phyloP scores from a whole-genome alignment of 2,329 filamentous ascomycete genomes.

The Aspergillus sp. region DNA sequence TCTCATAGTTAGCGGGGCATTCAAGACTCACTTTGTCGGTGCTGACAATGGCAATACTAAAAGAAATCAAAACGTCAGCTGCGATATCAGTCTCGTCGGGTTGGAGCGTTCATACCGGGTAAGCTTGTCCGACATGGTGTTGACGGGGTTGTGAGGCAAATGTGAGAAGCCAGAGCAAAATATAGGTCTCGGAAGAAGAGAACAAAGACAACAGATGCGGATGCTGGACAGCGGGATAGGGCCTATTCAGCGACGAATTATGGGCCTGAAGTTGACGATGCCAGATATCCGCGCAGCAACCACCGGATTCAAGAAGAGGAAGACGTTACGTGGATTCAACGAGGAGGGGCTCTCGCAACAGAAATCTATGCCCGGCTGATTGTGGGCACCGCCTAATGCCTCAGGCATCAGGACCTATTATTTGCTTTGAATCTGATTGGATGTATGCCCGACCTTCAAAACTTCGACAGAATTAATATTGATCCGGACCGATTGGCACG shows the following conservation, averaged over 20 bases:
- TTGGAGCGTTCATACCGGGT: conserved; percentile 69
- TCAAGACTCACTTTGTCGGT: conserved; percentile 77
- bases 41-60: conserved; percentile 97
- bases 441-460: not conserved
- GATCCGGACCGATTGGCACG: conserved; percentile 9
- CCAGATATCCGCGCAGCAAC: conserved; percentile 19
- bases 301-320: conserved; percentile 13
- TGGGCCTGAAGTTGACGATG: conserved; percentile 16
- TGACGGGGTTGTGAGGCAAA: conserved; percentile 8
- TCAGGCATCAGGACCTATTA: conserved; percentile 21
- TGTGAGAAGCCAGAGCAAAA: not conserved
- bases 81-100: not conserved
- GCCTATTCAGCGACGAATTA: conserved; percentile 16
- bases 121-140: conserved; percentile 85
- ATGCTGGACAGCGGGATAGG: conserved; percentile 5
- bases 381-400: conserved; percentile 23
- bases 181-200: conserved; percentile 9
- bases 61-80: conserved; percentile 20
- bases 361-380: conserved; percentile 26
- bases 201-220: conserved; percentile 12
- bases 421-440: conserved; percentile 23
- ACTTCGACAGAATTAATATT: conserved; percentile 15
- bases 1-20: conserved; percentile 25
- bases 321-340: conserved; percentile 17
- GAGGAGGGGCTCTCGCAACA: conserved; percentile 22